Evolutionary conservation across 129 eudicot genomes (phyloP).

Genomic region (Tagetes erecta): DNA sequence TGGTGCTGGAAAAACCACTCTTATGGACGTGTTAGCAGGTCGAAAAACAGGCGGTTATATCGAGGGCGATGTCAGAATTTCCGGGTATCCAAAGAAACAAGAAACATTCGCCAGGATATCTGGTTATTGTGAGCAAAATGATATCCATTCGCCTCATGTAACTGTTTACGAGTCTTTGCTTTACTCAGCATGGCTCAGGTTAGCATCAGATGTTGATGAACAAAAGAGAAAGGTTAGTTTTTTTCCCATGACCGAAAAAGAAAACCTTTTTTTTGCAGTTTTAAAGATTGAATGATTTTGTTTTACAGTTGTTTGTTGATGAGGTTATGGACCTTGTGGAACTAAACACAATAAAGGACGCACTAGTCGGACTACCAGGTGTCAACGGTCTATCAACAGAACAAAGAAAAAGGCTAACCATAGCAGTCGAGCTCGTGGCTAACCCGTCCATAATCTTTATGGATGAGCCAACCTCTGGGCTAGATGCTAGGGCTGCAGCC

Average conservation of each 20-base stretch:
- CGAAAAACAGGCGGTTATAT: conserved; percentile 88
- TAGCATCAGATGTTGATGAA: conserved; percentile 63
- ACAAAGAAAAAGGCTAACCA: conserved; percentile 78
- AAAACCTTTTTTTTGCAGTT: not conserved
- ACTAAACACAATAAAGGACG: conserved; percentile 52
- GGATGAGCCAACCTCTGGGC: conserved; percentile 67
- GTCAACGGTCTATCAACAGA: conserved; percentile 81
- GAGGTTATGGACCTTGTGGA: conserved; percentile 89
- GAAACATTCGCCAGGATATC: conserved; percentile 85
- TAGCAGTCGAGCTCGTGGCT: conserved; percentile 66
- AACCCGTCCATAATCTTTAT: conserved; percentile 61
- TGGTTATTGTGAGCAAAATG: conserved; percentile 92
- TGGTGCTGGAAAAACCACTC: conserved; percentile 94
- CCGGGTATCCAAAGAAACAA: conserved; percentile 83
- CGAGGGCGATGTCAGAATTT: conserved; percentile 60
- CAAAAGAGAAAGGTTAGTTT: conserved; percentile 59
- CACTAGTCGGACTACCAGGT: conserved; percentile 77
- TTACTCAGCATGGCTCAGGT: conserved; percentile 83
- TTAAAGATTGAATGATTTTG: not conserved
- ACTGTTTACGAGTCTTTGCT: conserved; percentile 74
- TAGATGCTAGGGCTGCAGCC: conserved; percentile 66
- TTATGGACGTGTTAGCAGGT: conserved; percentile 90
- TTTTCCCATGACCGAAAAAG: not conserved
- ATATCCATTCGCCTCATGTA: conserved; percentile 88
- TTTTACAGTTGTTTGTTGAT: conserved; percentile 67